Percentiles rank a stretch among this genome's conserved stretches.
phyloP scores from a whole-genome alignment of 2,329 filamentous ascomycete species.

The Fusarium sp. region DNA sequence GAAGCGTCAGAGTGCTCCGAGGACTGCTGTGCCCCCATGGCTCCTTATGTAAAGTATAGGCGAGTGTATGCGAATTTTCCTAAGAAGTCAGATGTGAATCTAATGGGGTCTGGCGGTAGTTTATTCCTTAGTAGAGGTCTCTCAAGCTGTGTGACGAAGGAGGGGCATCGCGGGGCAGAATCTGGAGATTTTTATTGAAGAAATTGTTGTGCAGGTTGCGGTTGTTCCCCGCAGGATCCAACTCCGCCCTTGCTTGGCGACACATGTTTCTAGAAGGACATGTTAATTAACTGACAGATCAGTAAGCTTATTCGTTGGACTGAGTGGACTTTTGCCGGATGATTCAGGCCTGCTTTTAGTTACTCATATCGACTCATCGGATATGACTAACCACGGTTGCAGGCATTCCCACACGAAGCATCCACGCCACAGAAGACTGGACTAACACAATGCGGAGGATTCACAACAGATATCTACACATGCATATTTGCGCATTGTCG shows the following conservation, averaged over 20 bases:
- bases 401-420: neutral
- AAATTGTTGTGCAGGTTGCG: slow-evolving; percentile 10
- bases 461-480: neutral
- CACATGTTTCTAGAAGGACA: slow-evolving; percentile 11
- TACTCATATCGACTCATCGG: slow-evolving; percentile 23
- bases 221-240: slow-evolving; percentile 13
- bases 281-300: neutral
- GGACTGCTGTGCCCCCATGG: slow-evolving; percentile 70
- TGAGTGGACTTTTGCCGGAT: slow-evolving; percentile 17
- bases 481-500: neutral
- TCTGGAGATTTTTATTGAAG: slow-evolving; percentile 3
- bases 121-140: slow-evolving; percentile 6
- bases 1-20: slow-evolving; percentile 54
- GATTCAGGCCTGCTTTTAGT: slow-evolving; percentile 22
- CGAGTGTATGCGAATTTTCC: neutral
- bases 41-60: slow-evolving; percentile 1
- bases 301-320: slow-evolving; percentile 16
- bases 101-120: neutral
- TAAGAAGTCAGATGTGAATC: neutral
- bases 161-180: slow-evolving; percentile 39
- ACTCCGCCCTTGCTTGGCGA: slow-evolving; percentile 14
- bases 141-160: slow-evolving; percentile 16
- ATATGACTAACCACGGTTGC: slow-evolving; percentile 1
- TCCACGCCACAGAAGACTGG: neutral
- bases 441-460: neutral